A percentile compares a stretch with the other conserved stretches of the same genome.
Conservation (phyloP, 108 stramenopile genomes). For the Aurantiochytrium sp. region DNA sequence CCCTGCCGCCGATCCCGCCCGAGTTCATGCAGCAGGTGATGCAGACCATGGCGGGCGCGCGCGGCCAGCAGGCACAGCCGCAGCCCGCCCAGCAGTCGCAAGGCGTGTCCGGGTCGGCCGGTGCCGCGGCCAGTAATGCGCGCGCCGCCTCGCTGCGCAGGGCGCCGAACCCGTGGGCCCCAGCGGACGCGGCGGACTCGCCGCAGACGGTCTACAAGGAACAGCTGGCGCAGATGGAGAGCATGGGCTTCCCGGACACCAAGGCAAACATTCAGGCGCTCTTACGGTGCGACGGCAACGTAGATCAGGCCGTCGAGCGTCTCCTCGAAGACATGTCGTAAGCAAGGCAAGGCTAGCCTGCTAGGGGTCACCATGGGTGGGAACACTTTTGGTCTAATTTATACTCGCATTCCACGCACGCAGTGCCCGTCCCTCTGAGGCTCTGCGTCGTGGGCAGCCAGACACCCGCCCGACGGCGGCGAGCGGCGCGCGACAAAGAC, state of each 20-base stretch:
- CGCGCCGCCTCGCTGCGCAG: not conserved
- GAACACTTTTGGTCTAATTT: too few relatives aligned
- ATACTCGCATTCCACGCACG: too few relatives aligned
- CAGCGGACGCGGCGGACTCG: not conserved
- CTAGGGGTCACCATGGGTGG: too few relatives aligned
- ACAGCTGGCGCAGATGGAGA: slow-evolving; percentile 50
- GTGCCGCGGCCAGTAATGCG: not conserved
- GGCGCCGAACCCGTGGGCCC: not conserved
- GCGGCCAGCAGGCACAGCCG: slow-evolving; percentile 70
- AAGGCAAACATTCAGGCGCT: slow-evolving; percentile 67
- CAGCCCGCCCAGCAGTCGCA: not conserved
- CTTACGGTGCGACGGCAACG: slow-evolving; percentile 67
- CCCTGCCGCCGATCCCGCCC: not conserved
- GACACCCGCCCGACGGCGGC: too few relatives aligned
- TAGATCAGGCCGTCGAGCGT: slow-evolving; percentile 75
- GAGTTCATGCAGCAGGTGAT: slow-evolving; percentile 58
- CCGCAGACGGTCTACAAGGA: not conserved
- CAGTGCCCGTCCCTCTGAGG: too few relatives aligned
- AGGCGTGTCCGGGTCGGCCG: not conserved
- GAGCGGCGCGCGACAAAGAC: too few relatives aligned
- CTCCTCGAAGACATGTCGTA: slow-evolving; percentile 48
- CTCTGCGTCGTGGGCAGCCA: too few relatives aligned
- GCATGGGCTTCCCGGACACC: slow-evolving; percentile 82
- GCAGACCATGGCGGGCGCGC: slow-evolving; percentile 66
- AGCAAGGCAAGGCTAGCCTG: too few relatives aligned